Conservation (phyloP, 176 grass and related monocot species). For the Bonia amplexicaulis region DNA sequence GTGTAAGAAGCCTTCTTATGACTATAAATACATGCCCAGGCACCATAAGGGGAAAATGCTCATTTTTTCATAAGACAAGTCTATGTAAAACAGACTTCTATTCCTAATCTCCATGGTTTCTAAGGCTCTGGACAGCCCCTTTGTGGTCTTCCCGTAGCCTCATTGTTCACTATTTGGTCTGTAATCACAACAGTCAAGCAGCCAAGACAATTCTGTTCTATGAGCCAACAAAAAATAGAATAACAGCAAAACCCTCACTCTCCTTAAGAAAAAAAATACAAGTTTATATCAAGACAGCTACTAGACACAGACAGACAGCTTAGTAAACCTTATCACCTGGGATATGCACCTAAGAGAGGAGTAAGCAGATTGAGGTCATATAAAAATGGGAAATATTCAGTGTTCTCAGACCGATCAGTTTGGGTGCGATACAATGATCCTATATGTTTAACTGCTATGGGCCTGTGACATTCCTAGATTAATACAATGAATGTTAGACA, state of each 20-base stretch:
- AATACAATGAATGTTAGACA: not conserved
- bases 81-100: too few relatives aligned
- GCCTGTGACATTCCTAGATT: not conserved
- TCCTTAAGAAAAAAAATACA: not conserved
- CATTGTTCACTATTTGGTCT: too few relatives aligned
- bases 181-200: not conserved
- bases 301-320: not conserved
- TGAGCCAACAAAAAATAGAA: slow-evolving; percentile 5
- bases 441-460: not conserved
- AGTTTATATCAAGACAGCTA: not conserved
- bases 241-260: not conserved
- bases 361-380: not conserved
- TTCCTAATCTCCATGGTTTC: too few relatives aligned
- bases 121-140: too few relatives aligned
- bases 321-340: not conserved
- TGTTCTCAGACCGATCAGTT: not conserved
- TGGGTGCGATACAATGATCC: not conserved
- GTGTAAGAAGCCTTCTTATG: too few relatives aligned
- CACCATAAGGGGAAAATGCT: too few relatives aligned
- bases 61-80: too few relatives aligned
- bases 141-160: too few relatives aligned
- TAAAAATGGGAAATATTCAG: not conserved
- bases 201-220: not conserved
- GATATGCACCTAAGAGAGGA: not conserved
- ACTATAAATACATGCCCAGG: too few relatives aligned